Base-by-base conservation (phyloP, 1,139 yeast species). In the Hyphopichia fennica region DNA sequence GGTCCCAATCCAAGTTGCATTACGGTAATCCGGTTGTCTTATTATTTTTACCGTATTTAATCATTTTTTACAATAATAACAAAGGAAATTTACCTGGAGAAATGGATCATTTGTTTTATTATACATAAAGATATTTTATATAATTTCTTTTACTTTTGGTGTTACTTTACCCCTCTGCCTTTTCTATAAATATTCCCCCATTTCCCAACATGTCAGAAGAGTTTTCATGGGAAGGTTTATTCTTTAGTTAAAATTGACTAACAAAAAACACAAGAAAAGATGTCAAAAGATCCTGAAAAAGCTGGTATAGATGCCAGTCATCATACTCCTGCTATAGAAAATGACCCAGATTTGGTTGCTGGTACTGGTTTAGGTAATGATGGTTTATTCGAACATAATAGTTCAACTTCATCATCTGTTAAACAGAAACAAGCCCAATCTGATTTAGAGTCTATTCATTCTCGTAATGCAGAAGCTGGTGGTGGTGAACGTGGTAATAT, bases 401-500 rank as follows among this genome's bases (percentile, higher is more conserved):
- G 63, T 3, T 41, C 55, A 19, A 49, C 62, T 8, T 56, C 63
- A 14, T 45, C 51, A 15, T 47, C 49, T 9, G 55, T 56, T 35
- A 54, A 52, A 38, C 43, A 46, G 7, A 49, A 56, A 33, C 5
- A 18, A 15, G 16, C 22, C 14, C 37, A 35, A 15, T 58, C 60
- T 11, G 69, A 64, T 37, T 45, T 53, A 34, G 70, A 63, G 28
- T 56, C 65, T 27, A 31, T 53, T 31, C 57, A 49, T 41, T 58
- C 66, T 5, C 13, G 51, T 34, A 23, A 40, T 4, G 60, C 57
- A 14, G 58, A 58, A 36, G 48, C 61, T 20, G 62, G 57, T 30
- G 42, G 49, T 7, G 65, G 63, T n/a, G 73, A 65, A 44, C 56
- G 44, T 29, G 82, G 79, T 34, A 84, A 85, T 58, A 82, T 85